Base-by-base conservation (phyloP, 192 early-diverging fungal species). In the Coemansia sp. region DNA sequence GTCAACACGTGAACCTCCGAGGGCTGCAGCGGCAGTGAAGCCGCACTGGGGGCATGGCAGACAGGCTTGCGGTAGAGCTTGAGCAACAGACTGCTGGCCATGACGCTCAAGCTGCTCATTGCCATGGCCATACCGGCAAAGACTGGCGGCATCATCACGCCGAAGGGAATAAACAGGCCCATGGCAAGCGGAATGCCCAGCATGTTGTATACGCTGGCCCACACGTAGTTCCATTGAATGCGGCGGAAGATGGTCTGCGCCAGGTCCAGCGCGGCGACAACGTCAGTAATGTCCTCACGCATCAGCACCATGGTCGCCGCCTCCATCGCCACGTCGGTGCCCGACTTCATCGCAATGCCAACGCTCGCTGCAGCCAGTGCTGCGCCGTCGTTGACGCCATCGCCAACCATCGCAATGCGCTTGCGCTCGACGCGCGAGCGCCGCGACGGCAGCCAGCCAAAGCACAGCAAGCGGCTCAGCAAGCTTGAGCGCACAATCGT, bases 351-450 rank as follows among this genome's bases (percentile, higher is more conserved):
- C 0, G 94, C 92, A 62, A 98, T 91, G 1, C 95, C 95, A 12
- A 98, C 71, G 59, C 97, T 86, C 8, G 90, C 82, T 8, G 84
- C 83, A 0, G 92, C 95, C 52, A 98, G 71, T 8, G 92, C 90
- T 19, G 93, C 93, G 7, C 93, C 91, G 58, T 98, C 96, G 58
- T 98, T 98, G 65, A 95, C 88, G 32, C 96, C 96, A 67, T 98
- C 96, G 12, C 96, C 96, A 2, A 97, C 89, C 91, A 98, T 94
- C 5, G 95, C 96, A 55, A 85, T 66, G 12, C 81, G 77, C 60
- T 65, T 63, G 3, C 11, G 18, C 9, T 21, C 42, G 4, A 58
- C 21, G 6, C 22, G 40, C 19, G 16, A 28, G 16, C 60, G 38
- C 21, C 40, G 18, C 19, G 43, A 21, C 54, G 58, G 54, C 42